Evolutionary conservation across 2,329 filamentous ascomycete genomes (phyloP).

Genomic region (Pseudogymnoascus sp.): DNA sequence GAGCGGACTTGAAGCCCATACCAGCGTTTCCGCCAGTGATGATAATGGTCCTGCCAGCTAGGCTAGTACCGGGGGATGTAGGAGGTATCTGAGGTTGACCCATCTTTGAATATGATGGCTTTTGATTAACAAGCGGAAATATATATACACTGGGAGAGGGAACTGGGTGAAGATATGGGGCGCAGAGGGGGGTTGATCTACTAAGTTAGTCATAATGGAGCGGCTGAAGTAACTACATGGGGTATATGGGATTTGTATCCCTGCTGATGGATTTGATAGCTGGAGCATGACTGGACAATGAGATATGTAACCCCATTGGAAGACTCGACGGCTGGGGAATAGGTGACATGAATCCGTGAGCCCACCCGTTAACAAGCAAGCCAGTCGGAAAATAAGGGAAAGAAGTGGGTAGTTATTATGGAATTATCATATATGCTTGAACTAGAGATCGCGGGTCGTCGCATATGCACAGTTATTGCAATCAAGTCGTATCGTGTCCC

Average conservation of each 20-base stretch:
- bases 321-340: not conserved
- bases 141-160: not conserved
- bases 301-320: too few species aligned
- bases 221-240: not conserved
- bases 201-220: not conserved
- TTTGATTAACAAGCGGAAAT: not conserved
- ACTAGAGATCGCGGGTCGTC: not conserved
- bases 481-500: not conserved
- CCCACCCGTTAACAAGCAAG: not conserved
- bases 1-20: constrained; percentile 38
- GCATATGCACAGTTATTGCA: not conserved
- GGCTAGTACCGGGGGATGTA: constrained; percentile 10
- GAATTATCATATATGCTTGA: not conserved
- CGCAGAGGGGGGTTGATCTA: not conserved
- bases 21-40: constrained; percentile 44
- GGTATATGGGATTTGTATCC: not conserved
- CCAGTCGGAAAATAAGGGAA: too few species aligned
- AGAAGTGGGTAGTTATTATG: not conserved
- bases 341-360: not conserved
- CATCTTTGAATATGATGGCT: not conserved
- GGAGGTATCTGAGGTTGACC: not conserved
- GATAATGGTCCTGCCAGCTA: constrained; percentile 37
- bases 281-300: not conserved
- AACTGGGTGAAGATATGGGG: not conserved
- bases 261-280: not conserved